These are phyloP conservation scores for Geotrichum phurueaensis DNA, from an alignment of 1,139 yeast genomes.

Conservation along the genomic window DNA sequence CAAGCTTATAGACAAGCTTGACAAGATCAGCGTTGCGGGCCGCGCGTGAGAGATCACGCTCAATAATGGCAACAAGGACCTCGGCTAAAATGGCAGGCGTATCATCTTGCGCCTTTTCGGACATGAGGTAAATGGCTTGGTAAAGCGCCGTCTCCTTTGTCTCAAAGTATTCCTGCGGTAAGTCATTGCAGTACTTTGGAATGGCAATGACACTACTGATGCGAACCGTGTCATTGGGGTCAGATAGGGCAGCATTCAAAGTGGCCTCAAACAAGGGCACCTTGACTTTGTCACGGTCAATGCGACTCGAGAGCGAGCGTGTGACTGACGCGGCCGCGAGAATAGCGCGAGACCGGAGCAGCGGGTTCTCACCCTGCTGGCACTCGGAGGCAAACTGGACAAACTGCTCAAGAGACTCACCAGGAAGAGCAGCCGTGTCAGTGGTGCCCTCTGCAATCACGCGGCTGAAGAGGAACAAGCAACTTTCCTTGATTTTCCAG, in stretches of 20 bases:
- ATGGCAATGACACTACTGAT: constrained; percentile 24
- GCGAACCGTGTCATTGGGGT: constrained; percentile 21
- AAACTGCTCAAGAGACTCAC: constrained; percentile 17
- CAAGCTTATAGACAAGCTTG: constrained; percentile 54
- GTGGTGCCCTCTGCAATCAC: constrained; percentile 18
- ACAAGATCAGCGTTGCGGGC: constrained; percentile 42
- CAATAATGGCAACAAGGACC: constrained; percentile 52
- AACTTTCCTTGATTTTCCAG: constrained; percentile 20
- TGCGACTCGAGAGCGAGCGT: constrained; percentile 17
- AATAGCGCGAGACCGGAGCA: constrained; percentile 27
- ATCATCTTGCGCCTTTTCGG: constrained; percentile 70
- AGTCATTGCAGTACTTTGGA: constrained; percentile 19
- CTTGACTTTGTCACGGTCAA: constrained; percentile 16
- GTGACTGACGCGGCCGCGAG: constrained; percentile 22
- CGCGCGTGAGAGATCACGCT: constrained; percentile 39
- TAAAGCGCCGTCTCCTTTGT: constrained; percentile 12
- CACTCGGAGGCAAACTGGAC: constrained; percentile 14
- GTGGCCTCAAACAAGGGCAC: constrained; percentile 21
- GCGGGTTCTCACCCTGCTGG: constrained; percentile 13
- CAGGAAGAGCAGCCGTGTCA: constrained; percentile 16
- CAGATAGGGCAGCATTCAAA: constrained; percentile 19
- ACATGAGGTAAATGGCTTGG: constrained; percentile 41
- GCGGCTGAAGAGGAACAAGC: constrained; percentile 18
- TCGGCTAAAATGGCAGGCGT: constrained; percentile 74
- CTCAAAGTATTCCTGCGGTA: constrained; percentile 18